These are phyloP conservation scores for Lycium ferocissimum DNA, from an alignment of 257 asterid genomes.

Conservation along the genomic window DNA sequence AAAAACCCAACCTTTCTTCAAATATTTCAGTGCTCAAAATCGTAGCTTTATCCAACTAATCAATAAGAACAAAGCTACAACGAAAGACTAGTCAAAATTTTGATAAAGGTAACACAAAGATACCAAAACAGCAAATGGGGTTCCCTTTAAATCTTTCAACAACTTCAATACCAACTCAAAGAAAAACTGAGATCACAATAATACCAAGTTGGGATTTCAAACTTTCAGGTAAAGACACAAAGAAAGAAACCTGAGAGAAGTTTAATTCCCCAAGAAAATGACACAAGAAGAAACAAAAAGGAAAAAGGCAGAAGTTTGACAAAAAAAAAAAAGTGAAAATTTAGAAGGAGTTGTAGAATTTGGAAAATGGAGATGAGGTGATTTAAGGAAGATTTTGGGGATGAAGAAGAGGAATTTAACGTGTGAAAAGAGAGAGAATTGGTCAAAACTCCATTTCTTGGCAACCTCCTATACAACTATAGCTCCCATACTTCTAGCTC, in stretches of 20 bases:
- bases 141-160: conserved; percentile 32
- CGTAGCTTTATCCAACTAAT: background rate
- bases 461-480: conserved; percentile 5
- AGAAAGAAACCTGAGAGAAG: conserved; percentile 5
- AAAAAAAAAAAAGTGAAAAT: background rate
- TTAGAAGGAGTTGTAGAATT: background rate
- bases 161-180: background rate
- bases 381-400: conserved; percentile 25
- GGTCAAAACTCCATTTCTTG: background rate
- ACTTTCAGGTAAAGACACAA: conserved; percentile 9
- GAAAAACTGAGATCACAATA: background rate
- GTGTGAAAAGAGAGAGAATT: conserved; percentile 23
- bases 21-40: background rate
- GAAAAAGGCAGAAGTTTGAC: background rate
- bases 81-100: conserved; percentile 10
- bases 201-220: conserved; percentile 16
- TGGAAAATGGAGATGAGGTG: conserved; percentile 12
- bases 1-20: background rate
- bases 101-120: conserved; percentile 21
- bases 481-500: background rate
- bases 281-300: background rate
- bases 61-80: conserved; percentile 18
- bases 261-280: background rate
- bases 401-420: conserved; percentile 36
- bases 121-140: conserved; percentile 9